Evolutionary conservation across 2,329 filamentous ascomycete species (phyloP).

Genomic region (Fusarium pininemorale): DNA sequence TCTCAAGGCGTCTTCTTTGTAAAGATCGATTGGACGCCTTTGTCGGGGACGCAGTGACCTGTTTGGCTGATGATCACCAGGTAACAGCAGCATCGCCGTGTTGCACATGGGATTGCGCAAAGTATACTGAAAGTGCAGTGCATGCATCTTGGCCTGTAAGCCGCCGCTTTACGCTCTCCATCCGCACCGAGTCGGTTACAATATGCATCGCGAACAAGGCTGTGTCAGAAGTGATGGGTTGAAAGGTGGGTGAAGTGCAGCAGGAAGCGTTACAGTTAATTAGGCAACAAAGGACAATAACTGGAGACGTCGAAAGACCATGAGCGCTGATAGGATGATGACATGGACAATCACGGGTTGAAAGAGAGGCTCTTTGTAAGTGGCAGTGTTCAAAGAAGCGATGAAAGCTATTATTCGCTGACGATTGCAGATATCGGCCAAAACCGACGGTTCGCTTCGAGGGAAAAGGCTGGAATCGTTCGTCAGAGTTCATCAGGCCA

Average conservation of each 20-base stretch:
- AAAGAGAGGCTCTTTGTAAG: neutral
- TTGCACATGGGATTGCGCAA: slow-evolving; percentile 26
- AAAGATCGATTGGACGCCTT: slow-evolving; percentile 2
- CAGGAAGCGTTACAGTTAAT: neutral
- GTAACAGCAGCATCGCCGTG: slow-evolving; percentile 16
- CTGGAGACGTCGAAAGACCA: neutral
- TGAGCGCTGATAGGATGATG: neutral
- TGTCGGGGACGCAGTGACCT: slow-evolving; percentile 10
- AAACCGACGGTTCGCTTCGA: neutral
- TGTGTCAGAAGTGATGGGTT: slow-evolving; percentile 10
- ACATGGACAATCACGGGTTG: neutral
- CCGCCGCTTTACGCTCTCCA: slow-evolving; percentile 11
- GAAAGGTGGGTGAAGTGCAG: slow-evolving; percentile 26
- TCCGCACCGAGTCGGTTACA: neutral
- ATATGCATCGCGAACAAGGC: slow-evolving; percentile 15
- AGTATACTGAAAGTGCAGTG: neutral
- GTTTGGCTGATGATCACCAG: slow-evolving; percentile 9
- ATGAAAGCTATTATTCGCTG: neutral
- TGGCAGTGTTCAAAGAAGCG: slow-evolving; percentile 1
- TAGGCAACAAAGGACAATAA: slow-evolving; percentile 24
- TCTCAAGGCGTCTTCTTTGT: neutral
- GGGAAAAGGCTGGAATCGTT: slow-evolving; percentile 2
- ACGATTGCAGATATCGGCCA: neutral
- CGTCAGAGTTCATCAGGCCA: neutral
- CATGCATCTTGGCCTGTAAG: slow-evolving; percentile 12